phyloP scores from a whole-genome alignment of 208 protist species.

The Wallacemonas sp. region DNA sequence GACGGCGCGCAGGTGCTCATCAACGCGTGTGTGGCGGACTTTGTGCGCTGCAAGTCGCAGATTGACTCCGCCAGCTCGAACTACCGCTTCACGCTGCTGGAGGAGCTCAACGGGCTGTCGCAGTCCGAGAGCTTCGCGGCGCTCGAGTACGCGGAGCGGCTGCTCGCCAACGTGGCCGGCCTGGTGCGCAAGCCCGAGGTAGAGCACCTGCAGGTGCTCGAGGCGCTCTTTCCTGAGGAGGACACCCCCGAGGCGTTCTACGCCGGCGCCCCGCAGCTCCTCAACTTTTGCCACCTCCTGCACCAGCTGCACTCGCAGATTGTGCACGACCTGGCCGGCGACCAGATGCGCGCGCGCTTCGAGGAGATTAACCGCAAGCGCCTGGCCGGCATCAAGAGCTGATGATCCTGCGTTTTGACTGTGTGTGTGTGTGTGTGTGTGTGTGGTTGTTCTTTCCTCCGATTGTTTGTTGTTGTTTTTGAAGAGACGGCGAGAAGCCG shows the following conservation, averaged over 20 bases:
- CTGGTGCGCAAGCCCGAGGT: constrained; percentile 50
- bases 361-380: constrained; percentile 18
- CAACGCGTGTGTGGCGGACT: constrained; percentile 86
- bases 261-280: constrained; percentile 58
- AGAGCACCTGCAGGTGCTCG: constrained; percentile 55
- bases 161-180: constrained; percentile 77
- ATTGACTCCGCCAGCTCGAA: constrained; percentile 76
- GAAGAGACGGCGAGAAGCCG: too few species aligned
- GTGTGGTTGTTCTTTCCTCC: background rate
- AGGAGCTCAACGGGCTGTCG: constrained; percentile 89
- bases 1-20: constrained; percentile 86
- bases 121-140: constrained; percentile 85
- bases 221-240: constrained; percentile 66
- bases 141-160: constrained; percentile 70
- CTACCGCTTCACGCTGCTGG: constrained; percentile 84
- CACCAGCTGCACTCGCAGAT: constrained; percentile 79
- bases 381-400: background rate
- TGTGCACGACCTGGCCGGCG: constrained; percentile 57
- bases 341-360: constrained; percentile 23
- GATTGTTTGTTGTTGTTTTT: background rate
- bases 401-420: too few species aligned
- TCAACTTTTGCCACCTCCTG: constrained; percentile 64
- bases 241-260: constrained; percentile 43
- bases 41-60: constrained; percentile 82
- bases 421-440: too few species aligned